Conservation (phyloP, 352 stramenopile genomes). For the Phytophthora tentaculata region DNA sequence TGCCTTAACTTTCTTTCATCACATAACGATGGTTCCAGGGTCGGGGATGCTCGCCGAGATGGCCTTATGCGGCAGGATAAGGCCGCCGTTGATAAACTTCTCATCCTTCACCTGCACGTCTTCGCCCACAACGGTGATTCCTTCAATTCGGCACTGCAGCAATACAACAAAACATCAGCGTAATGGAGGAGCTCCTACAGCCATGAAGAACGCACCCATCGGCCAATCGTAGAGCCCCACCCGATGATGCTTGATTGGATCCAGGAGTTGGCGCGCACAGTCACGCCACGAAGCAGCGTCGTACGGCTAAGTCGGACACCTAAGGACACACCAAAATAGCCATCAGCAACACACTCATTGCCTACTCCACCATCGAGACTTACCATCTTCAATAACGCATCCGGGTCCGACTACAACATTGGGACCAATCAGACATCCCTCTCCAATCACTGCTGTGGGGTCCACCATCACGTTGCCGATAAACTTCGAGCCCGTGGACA, state of each 20-base stretch:
- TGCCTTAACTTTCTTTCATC: too few relatives aligned
- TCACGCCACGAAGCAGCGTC: slow-evolving; percentile 80
- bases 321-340: slow-evolving; percentile 20
- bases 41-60: slow-evolving; percentile 88
- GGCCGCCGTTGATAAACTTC: slow-evolving; percentile 88
- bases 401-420: slow-evolving; percentile 85
- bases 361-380: not conserved
- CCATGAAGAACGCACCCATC: slow-evolving; percentile 59
- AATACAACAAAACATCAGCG: not conserved
- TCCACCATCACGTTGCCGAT: slow-evolving; percentile 90
- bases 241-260: slow-evolving; percentile 91
- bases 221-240: slow-evolving; percentile 87
- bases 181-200: too few relatives aligned
- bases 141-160: slow-evolving; percentile 82
- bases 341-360: slow-evolving; percentile 1
- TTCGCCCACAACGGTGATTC: slow-evolving; percentile 85
- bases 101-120: slow-evolving; percentile 91
- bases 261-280: slow-evolving; percentile 82
- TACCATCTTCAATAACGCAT: slow-evolving; percentile 88
- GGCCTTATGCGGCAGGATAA: slow-evolving; percentile 89
- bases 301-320: slow-evolving; percentile 85
- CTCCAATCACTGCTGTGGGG: slow-evolving; percentile 72
- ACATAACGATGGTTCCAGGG: slow-evolving; percentile 91
- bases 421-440: slow-evolving; percentile 82
- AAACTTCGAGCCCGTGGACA: slow-evolving; percentile 75